Conservation (phyloP, 345 rosid species). For the Eucalyptus polybractea region DNA sequence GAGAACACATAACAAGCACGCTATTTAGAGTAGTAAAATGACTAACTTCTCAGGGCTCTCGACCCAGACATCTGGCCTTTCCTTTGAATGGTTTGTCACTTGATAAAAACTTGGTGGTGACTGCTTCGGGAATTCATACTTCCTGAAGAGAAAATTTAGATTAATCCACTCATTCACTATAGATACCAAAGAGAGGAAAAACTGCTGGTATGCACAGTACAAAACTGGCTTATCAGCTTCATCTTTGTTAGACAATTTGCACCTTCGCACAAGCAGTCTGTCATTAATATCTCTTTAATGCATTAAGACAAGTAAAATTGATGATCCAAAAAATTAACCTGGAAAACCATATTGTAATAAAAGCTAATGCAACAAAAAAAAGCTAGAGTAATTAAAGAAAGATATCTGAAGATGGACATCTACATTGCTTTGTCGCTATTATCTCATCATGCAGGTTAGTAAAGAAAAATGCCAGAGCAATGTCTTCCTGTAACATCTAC, state of each 20-base stretch:
- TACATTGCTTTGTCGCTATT: background rate
- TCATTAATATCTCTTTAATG: background rate
- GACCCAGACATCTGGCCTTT: conserved; percentile 98
- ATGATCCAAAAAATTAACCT: background rate
- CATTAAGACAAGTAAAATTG: background rate
- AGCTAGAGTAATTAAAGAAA: background rate
- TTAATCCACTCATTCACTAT: background rate
- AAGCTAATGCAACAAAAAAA: background rate
- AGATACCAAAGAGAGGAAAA: background rate
- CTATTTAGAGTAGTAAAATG: background rate
- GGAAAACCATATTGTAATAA: background rate
- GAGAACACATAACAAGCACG: background rate
- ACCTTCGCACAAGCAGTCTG: background rate
- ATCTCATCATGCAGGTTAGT: background rate
- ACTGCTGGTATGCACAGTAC: background rate
- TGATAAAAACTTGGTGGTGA: conserved; percentile 76
- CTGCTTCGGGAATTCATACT: conserved; percentile 79
- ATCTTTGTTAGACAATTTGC: background rate
- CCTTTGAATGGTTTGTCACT: conserved; percentile 79
- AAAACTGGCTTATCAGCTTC: background rate
- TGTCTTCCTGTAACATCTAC: background rate
- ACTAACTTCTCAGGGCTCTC: conserved; percentile 94
- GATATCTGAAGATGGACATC: background rate
- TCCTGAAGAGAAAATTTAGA: conserved; percentile 27
- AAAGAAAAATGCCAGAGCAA: background rate